Evolutionary conservation across 2,329 filamentous ascomycete genomes (phyloP).

Genomic region (Xylariaceae sp.): DNA sequence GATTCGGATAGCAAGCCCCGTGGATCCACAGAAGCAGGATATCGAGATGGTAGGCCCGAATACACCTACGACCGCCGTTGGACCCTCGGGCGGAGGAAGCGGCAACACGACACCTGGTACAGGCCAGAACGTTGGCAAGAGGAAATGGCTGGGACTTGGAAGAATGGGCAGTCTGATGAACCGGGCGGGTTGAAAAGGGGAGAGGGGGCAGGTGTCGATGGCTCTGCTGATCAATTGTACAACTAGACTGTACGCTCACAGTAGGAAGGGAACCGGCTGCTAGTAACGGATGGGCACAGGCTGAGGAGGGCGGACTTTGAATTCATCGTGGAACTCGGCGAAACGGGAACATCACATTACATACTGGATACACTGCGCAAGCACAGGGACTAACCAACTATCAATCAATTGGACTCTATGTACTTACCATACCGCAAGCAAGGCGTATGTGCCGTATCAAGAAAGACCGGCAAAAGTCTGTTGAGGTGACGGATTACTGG

Average conservation of each 20-base stretch:
- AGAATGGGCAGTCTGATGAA: constrained; percentile 32
- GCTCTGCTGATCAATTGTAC: neutral
- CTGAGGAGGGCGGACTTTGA: neutral
- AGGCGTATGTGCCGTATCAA: neutral
- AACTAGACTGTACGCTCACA: neutral
- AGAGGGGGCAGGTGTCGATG: too few relatives aligned
- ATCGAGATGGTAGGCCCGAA: constrained; percentile 5
- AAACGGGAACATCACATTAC: neutral
- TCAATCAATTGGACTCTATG: too few relatives aligned
- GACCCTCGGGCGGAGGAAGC: constrained; percentile 3
- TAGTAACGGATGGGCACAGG: neutral
- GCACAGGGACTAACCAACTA: constrained; percentile 1
- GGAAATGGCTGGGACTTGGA: constrained; percentile 37
- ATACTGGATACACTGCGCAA: constrained; percentile 17
- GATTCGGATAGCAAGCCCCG: constrained; percentile 3
- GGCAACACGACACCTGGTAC: constrained; percentile 4
- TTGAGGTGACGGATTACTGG: too few relatives aligned
- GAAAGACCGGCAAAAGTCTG: too few relatives aligned
- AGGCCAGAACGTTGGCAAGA: constrained; percentile 20
- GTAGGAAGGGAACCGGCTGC: neutral
- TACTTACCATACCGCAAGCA: too few relatives aligned
- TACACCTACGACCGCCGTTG: constrained; percentile 16
- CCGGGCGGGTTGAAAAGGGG: constrained; percentile 23
- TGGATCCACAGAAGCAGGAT: constrained; percentile 8
- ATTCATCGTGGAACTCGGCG: neutral